phyloP scores from a whole-genome alignment of 352 stramenopile species.

The Peronospora farinosa region DNA sequence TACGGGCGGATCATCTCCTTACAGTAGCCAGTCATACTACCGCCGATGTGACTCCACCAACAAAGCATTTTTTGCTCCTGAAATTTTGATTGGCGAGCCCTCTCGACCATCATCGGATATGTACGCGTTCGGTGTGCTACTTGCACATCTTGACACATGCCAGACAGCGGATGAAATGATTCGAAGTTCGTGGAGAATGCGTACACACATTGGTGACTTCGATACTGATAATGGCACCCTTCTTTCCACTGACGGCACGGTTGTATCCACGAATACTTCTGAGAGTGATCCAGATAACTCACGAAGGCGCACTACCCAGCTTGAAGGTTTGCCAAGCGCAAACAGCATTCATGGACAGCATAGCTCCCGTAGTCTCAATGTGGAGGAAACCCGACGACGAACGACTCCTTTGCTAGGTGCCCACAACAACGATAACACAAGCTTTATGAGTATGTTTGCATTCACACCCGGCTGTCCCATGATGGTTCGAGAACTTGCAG shows the following conservation, averaged over 20 bases:
- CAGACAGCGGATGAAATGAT: slow-evolving; percentile 63
- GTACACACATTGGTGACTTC: slow-evolving; percentile 32
- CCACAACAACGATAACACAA: slow-evolving; percentile 30
- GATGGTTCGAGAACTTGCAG: slow-evolving; percentile 50
- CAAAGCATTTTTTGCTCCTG: slow-evolving; percentile 48
- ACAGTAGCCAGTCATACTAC: slow-evolving; percentile 27
- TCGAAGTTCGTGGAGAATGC: slow-evolving; percentile 46
- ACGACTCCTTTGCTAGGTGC: slow-evolving; percentile 26
- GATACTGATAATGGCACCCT: slow-evolving; percentile 27
- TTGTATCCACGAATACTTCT: slow-evolving; percentile 21
- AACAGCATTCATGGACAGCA: slow-evolving; percentile 16
- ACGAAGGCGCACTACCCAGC: slow-evolving; percentile 27
- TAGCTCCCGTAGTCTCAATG: slow-evolving; percentile 18
- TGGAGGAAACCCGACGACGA: slow-evolving; percentile 28
- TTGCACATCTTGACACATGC: slow-evolving; percentile 52
- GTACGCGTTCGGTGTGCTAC: slow-evolving; percentile 68
- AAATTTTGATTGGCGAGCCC: slow-evolving; percentile 43
- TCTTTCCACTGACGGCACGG: slow-evolving; percentile 27
- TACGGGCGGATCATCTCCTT: slow-evolving; percentile 30
- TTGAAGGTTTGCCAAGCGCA: slow-evolving; percentile 20
- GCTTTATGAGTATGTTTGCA: slow-evolving; percentile 53
- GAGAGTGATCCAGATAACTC: slow-evolving; percentile 19
- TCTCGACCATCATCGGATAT: slow-evolving; percentile 53
- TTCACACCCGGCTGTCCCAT: slow-evolving; percentile 62
- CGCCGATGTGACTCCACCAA: slow-evolving; percentile 24